A percentile compares a stretch with the other conserved stretches of the same genome.
Conservation (phyloP, 768 basidiomycete species). For the Leccinum arenicola region DNA sequence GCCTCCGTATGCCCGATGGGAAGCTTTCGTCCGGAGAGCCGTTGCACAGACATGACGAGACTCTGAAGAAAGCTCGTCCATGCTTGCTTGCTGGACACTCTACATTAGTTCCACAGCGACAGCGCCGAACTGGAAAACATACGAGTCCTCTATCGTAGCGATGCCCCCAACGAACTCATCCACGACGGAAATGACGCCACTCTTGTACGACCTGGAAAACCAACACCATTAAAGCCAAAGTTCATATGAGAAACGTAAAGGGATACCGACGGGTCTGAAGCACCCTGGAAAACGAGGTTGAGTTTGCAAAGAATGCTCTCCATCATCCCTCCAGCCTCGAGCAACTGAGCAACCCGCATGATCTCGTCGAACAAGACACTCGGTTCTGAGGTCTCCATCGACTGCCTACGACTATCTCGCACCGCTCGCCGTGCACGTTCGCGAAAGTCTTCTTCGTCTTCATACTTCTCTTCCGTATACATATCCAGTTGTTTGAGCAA, state of each 20-base stretch:
- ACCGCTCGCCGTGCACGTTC: conserved; percentile 52
- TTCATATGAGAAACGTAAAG: background rate
- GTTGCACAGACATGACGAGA: conserved; percentile 59
- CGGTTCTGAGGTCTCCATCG: conserved; percentile 42
- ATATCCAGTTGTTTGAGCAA: conserved; percentile 79
- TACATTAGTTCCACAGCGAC: conserved; percentile 14
- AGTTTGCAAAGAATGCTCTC: conserved; percentile 59
- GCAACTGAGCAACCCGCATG: conserved; percentile 52
- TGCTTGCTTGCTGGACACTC: conserved; percentile 51
- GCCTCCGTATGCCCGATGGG: conserved; percentile 47
- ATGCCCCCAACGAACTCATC: conserved; percentile 67
- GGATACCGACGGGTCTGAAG: conserved; percentile 55
- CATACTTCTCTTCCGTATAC: conserved; percentile 85
- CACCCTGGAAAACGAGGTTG: conserved; percentile 52
- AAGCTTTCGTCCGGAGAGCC: conserved; percentile 63
- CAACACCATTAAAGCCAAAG: conserved; percentile 2
- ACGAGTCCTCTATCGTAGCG: conserved; percentile 62
- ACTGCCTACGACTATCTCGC: conserved; percentile 21
- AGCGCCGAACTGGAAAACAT: conserved; percentile 23
- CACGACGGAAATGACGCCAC: conserved; percentile 54
- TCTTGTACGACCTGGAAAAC: conserved; percentile 54
- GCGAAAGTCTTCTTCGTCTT: conserved; percentile 83
- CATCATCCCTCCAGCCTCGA: conserved; percentile 32
- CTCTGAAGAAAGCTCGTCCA: conserved; percentile 63
- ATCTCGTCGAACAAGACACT: conserved; percentile 59